Conservation (phyloP, 352 stramenopile genomes). For the Phytopythium mirpurense region DNA sequence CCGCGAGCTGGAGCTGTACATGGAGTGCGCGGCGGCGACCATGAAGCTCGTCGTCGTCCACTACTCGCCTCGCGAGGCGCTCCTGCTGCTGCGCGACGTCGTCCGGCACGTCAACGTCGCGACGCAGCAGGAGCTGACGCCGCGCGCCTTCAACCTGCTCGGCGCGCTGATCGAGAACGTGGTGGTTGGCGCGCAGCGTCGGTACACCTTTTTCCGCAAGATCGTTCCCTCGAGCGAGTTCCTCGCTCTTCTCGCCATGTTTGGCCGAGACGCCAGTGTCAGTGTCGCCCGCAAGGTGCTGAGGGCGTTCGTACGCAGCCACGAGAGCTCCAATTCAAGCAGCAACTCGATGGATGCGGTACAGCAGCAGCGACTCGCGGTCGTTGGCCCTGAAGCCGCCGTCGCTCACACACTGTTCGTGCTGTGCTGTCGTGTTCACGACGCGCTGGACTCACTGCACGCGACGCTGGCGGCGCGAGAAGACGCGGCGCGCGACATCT, state of each 20-base stretch:
- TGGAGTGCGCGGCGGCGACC: slow-evolving; percentile 76
- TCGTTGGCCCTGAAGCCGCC: slow-evolving; percentile 64
- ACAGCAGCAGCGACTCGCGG: slow-evolving; percentile 37
- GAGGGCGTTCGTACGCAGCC: slow-evolving; percentile 53
- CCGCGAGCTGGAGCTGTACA: slow-evolving; percentile 67
- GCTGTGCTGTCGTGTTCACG: slow-evolving; percentile 78
- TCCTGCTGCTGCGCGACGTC: slow-evolving; percentile 85
- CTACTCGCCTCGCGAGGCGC: slow-evolving; percentile 74
- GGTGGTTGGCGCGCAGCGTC: slow-evolving; percentile 60
- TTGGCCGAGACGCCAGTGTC: slow-evolving; percentile 77
- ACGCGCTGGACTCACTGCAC: slow-evolving; percentile 78
- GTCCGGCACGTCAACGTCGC: slow-evolving; percentile 73
- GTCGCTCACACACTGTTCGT: slow-evolving; percentile 86
- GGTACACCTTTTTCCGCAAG: slow-evolving; percentile 67
- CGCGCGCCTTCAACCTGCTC: slow-evolving; percentile 63
- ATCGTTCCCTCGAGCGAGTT: slow-evolving; percentile 74
- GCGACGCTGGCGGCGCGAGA: slow-evolving; percentile 36
- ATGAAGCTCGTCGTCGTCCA: slow-evolving; percentile 85
- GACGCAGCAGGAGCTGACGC: slow-evolving; percentile 44
- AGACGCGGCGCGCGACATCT: slow-evolving; percentile 64
- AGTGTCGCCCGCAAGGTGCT: slow-evolving; percentile 82
- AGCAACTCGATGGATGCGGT: background rate
- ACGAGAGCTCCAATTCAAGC: slow-evolving; percentile 8
- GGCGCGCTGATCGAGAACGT: slow-evolving; percentile 75
- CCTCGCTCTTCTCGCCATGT: slow-evolving; percentile 82